Conservation (phyloP, 164 flowering plant species). For the Annona cherimola region DNA sequence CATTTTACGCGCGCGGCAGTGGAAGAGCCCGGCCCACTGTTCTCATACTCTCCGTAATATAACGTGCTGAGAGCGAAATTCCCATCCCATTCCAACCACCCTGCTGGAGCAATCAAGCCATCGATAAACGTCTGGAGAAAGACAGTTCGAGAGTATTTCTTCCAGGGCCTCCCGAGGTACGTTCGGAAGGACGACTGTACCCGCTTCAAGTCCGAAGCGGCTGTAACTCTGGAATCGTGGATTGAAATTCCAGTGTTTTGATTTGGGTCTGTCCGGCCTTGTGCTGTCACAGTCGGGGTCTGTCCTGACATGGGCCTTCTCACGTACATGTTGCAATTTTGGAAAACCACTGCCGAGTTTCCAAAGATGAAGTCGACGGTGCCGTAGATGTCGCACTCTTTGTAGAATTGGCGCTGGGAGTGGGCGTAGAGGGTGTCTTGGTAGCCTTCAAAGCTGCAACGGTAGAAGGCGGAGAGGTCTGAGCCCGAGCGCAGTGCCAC, state of each 20-base stretch:
- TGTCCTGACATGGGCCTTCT: conserved; percentile 35
- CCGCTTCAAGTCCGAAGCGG: conserved; percentile 3
- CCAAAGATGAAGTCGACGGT: conserved; percentile 61
- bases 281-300: conserved; percentile 32
- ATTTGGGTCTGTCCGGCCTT: conserved; percentile 6
- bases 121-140: conserved; percentile 28
- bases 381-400: conserved; percentile 43
- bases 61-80: conserved; percentile 26
- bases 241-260: conserved; percentile 8
- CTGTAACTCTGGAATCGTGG: conserved; percentile 4
- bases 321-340: conserved; percentile 44
- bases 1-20: conserved; percentile 27
- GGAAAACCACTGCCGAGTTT: conserved; percentile 47
- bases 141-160: conserved; percentile 44
- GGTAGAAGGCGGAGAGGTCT: conserved; percentile 57
- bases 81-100: conserved; percentile 37
- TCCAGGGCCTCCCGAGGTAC: conserved; percentile 47
- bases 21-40: conserved; percentile 29
- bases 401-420: conserved; percentile 51
- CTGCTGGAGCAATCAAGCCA: conserved; percentile 31
- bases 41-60: conserved; percentile 34
- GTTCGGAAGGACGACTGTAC: conserved; percentile 2
- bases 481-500: conserved; percentile 59
- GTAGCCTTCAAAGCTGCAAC: conserved; percentile 51
- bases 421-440: conserved; percentile 54